phyloP scores from a whole-genome alignment of 116 monocot species.

The Papilionanthe hybrid region DNA sequence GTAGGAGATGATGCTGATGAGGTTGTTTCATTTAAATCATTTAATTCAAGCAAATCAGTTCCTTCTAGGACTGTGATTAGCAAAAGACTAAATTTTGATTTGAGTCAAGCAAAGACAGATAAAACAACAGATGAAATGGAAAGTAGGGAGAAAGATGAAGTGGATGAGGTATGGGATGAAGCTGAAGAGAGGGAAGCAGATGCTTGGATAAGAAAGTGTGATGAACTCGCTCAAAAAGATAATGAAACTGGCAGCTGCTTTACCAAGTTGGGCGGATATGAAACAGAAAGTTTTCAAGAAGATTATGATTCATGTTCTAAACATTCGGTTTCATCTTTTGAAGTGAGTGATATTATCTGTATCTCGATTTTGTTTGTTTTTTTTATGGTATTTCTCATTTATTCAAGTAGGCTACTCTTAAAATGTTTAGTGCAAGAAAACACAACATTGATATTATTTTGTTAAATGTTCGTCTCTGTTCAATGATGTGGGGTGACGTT shows the following conservation, averaged over 20 bases:
- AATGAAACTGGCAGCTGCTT: not conserved
- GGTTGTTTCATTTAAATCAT: constrained; percentile 8
- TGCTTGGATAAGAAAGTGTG: not conserved
- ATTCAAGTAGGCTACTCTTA: not conserved
- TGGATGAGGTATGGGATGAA: constrained; percentile 10
- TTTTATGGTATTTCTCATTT: not conserved
- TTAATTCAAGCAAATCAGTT: constrained; percentile 7
- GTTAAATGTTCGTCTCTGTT: not conserved
- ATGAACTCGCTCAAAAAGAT: not conserved
- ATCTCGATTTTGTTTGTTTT: not conserved
- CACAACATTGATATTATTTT: no score
- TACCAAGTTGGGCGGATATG: not conserved
- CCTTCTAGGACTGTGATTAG: constrained; percentile 20
- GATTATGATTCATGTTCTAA: not conserved
- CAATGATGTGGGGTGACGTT: not conserved
- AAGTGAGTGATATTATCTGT: constrained; percentile 13
- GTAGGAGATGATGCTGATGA: not conserved
- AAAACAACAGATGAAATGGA: not conserved
- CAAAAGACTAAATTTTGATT: constrained; percentile 14
- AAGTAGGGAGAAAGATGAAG: constrained; percentile 1
- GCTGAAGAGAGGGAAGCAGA: not conserved
- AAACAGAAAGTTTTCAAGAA: not conserved
- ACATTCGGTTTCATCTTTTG: constrained; percentile 8
- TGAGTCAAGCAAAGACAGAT: constrained; percentile 14
- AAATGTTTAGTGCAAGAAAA: not conserved